Evolutionary conservation across 257 asterid genomes (phyloP).

Genomic region (Anisodus acutangulus): DNA sequence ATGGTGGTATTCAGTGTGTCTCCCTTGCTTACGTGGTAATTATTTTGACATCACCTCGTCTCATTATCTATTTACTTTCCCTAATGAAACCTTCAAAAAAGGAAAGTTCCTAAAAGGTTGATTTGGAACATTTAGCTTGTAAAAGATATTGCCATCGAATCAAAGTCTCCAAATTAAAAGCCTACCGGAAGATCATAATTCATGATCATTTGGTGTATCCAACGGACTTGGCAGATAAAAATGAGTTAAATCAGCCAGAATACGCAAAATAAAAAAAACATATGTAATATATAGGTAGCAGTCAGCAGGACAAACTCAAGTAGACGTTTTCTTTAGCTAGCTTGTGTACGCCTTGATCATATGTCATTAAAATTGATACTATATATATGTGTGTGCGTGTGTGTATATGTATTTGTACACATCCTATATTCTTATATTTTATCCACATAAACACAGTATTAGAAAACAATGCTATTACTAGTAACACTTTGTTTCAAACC

Average conservation of each 20-base stretch:
- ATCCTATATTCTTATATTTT: not conserved
- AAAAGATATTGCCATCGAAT: not conserved
- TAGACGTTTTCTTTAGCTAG: not conserved
- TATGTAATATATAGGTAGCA: not conserved
- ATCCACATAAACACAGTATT: not conserved
- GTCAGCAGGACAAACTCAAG: not conserved
- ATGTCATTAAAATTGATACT: not conserved
- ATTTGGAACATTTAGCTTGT: not conserved
- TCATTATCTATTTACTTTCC: not conserved
- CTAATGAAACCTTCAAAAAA: not conserved
- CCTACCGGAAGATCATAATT: not conserved
- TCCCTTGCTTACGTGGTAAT: conserved; percentile 59
- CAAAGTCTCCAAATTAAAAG: not conserved
- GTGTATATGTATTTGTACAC: too few species aligned
- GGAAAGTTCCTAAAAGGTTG: not conserved
- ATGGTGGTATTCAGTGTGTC: conserved; percentile 59
- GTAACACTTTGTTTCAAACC: not conserved
- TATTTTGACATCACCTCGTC: not conserved
- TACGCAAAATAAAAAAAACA: not conserved
- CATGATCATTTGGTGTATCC: not conserved
- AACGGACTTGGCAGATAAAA: not conserved
- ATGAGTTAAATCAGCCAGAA: not conserved
- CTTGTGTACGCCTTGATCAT: not conserved
- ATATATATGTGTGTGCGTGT: too few species aligned
- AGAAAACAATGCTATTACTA: not conserved